Evolutionary conservation across 2,329 filamentous ascomycete species (phyloP).

Genomic region (Macrophomina tecta): DNA sequence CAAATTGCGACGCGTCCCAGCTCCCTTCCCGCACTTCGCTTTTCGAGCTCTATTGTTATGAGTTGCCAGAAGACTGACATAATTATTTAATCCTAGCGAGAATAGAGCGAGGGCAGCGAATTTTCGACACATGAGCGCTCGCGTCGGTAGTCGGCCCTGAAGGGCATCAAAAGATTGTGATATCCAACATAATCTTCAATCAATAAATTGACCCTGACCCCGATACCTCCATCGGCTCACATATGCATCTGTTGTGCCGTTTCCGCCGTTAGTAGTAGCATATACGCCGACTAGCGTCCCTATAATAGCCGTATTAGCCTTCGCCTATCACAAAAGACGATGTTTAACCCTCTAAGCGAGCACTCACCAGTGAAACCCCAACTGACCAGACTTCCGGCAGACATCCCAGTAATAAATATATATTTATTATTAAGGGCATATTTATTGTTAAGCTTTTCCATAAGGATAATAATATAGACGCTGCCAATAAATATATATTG

Average conservation of each 20-base stretch:
- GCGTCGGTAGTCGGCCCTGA: not conserved
- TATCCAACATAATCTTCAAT: constrained; percentile 1
- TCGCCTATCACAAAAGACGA: not conserved
- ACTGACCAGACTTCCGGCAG: constrained; percentile 38
- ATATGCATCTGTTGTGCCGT: constrained; percentile 53
- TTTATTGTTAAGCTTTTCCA: too few species aligned
- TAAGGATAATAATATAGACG: too few species aligned
- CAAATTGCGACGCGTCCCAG: too few species aligned
- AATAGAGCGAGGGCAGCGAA: not conserved
- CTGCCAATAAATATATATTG: too few species aligned
- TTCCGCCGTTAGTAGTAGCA: constrained; percentile 59
- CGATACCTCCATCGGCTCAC: constrained; percentile 57
- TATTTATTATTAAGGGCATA: too few species aligned
- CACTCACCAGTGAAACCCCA: constrained; percentile 36
- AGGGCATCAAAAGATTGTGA: not conserved
- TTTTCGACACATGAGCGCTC: not conserved
- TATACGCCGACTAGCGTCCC: constrained; percentile 60
- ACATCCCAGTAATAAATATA: too few species aligned
- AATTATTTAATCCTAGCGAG: not conserved
- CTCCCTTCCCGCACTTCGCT: too few species aligned
- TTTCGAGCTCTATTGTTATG: too few species aligned
- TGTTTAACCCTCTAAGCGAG: constrained; percentile 7
- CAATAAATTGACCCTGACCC: constrained; percentile 34
- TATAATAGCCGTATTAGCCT: constrained; percentile 28
- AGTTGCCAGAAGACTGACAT: not conserved